Evolutionary conservation across 1,139 yeast genomes (phyloP).

Genomic region (Blastobotrys proliferans): DNA sequence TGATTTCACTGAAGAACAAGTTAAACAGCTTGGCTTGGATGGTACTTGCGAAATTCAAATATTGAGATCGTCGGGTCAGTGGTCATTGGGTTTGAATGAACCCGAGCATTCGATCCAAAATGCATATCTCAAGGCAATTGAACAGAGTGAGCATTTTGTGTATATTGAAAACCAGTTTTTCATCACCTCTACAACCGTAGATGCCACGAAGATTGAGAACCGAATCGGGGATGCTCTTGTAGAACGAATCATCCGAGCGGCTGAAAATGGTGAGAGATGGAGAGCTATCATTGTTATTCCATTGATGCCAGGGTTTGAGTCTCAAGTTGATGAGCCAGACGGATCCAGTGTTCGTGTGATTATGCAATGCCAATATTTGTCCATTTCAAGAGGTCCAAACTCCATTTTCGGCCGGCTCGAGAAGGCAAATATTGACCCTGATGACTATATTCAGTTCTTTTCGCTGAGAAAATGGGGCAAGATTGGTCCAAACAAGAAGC

Average conservation of each 20-base stretch:
- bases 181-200: constrained; percentile 80
- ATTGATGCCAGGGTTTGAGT: constrained; percentile 95
- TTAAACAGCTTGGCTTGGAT: constrained; percentile 55
- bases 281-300: constrained; percentile 89
- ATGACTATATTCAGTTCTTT: constrained; percentile 85
- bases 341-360: constrained; percentile 92
- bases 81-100: constrained; percentile 87
- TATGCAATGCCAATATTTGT: constrained; percentile 94
- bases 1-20: constrained; percentile 72
- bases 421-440: constrained; percentile 74
- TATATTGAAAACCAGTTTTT: constrained; percentile 95
- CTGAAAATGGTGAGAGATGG: constrained; percentile 75
- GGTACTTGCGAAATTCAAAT: constrained; percentile 94
- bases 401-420: constrained; percentile 82
- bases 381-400: constrained; percentile 87
- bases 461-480: constrained; percentile 95
- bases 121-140: constrained; percentile 87
- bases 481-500: constrained; percentile 67
- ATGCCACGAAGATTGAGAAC: constrained; percentile 81
- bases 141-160: constrained; percentile 86
- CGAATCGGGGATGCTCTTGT: constrained; percentile 95
- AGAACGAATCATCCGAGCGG: constrained; percentile 87
- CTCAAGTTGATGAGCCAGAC: constrained; percentile 89
- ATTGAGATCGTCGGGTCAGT: constrained; percentile 79
- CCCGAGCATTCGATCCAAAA: constrained; percentile 89